Base-by-base conservation (phyloP, 2,329 filamentous ascomycete species). In the Colletotrichum phormii region DNA sequence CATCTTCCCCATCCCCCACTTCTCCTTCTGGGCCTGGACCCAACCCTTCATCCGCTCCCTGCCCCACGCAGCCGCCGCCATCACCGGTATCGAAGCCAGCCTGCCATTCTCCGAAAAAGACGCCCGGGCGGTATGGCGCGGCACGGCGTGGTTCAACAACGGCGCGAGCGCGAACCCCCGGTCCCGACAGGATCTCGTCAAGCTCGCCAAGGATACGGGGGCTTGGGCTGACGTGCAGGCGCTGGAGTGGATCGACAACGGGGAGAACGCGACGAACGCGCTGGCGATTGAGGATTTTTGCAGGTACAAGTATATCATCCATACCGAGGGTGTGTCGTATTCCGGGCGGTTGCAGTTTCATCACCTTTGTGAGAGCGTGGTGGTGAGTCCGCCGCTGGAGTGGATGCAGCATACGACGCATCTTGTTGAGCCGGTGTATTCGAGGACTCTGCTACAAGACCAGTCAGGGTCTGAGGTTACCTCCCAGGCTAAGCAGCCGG, bases 291-390 rank as follows among this genome's bases (percentile, higher is more conserved):
- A 86, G 73, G 86, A 86, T 59, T 89, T 89, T 73, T 89, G 87
- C 78, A 79, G 79, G 66, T 86, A 87, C 78, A 84, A 83, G 67
- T 89, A 88, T 77, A 80, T 89, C 54, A 78, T 89, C 31, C 84
- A 89, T 77, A 88, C 87, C 7, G 87, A 89, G 79, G 87, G 87
- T 6, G 80, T 89, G n/a, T 84, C 86, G 4, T 89, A 89, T 79
- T 86, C 83, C 66, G 87, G 87, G 1, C 83, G 87, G 13, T 84
- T 89, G 70, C 85, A 85, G 72, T 88, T 85, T 76, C 83, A 88
- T 77, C 86, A 86, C 78, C 83, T 88, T 61, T 89, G 87, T 77
- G 81, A 77, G 11, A 85, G 83, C 74, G 84, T 88, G 0, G 80
- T 88, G 4, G 75, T 89, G 49, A 84, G 84, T 3, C 85, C 86